Base-by-base conservation (phyloP, 371 early-diverging fungal genomes). In the Coemansia sp. region DNA sequence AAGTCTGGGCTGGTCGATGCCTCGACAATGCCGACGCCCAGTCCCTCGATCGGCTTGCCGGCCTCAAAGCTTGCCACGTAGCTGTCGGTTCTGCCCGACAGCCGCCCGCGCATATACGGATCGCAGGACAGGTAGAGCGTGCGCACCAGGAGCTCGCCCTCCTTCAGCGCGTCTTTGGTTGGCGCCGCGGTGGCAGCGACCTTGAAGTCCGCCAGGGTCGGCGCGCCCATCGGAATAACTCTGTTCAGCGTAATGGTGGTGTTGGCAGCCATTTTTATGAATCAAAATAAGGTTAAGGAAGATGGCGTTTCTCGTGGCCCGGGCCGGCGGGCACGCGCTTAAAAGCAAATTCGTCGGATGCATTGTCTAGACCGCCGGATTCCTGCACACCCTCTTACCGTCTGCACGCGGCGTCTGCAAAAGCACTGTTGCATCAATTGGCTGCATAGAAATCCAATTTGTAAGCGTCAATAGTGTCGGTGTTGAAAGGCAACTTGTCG, bases 21-120 rank as follows among this genome's bases (percentile, higher is more conserved):
- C 46, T 80, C 69, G 29, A 86, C 81, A 32, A 77, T 46, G 51
- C 71, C 81, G 38, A 84, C 80, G 16, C 71, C 82, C 1, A 76
- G 66, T 12, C 78, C 81, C 29, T 48, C 31, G 50, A 84, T 46
- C 3, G 81, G 77, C 60, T 82, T 66, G 46, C 82, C 83, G 5
- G 80, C 38, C 34, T 62, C 58, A 49, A 82, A 86, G 46, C 79
- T 40, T 14, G 62, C 62, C 24, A 76, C 66, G 65, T 84, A 83
- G 56, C 72, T 68, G 42, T 60, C 62, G 7, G 50, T 58, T 6
- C 51, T 14, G 1, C 72, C 66, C 12, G 66, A 50, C 60, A 84
- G 72, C 16, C 82, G 77, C 29, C 81, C 78, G 51, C 83, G 82
- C 69, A 75, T 57, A 36, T 75, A 75, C 31, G 79, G 75, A 32